Percentiles rank a stretch among this genome's conserved stretches.
Conservation (phyloP, 1,284 basidiomycete genomes). For the Austroboletus niveus region DNA sequence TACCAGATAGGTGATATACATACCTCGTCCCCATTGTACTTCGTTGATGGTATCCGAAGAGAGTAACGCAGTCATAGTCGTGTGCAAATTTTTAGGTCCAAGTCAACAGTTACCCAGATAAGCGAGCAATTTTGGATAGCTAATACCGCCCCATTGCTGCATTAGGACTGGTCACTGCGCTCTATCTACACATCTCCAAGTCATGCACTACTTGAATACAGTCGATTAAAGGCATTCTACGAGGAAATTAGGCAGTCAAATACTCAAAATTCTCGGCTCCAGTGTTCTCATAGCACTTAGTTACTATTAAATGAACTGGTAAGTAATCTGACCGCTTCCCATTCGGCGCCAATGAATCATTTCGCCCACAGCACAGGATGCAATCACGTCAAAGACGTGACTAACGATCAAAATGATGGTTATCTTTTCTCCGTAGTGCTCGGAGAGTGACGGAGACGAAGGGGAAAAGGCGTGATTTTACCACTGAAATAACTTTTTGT, state of each 20-base stretch:
- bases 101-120: slow-evolving; percentile 7
- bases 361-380: no score
- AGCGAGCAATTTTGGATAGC: slow-evolving; percentile 16
- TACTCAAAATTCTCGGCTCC: not conserved
- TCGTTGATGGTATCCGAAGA: slow-evolving; percentile 25
- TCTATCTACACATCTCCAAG: slow-evolving; percentile 25
- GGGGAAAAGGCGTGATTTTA: no score
- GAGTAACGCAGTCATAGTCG: slow-evolving; percentile 28
- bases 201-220: not conserved
- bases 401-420: no score
- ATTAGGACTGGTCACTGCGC: slow-evolving; percentile 20
- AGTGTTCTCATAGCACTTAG: no score
- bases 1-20: slow-evolving; percentile 13
- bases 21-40: slow-evolving; percentile 35
- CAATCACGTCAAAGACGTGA: no score
- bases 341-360: no score
- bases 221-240: no score
- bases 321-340: no score
- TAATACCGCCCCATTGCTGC: slow-evolving; percentile 24
- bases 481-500: no score
- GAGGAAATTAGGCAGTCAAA: not conserved
- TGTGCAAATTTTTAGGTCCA: slow-evolving; percentile 27
- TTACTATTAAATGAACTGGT: no score
- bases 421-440: no score
- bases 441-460: no score